Evolutionary conservation across 257 asterid genomes (phyloP).

Genomic region (Solanum neorickii): DNA sequence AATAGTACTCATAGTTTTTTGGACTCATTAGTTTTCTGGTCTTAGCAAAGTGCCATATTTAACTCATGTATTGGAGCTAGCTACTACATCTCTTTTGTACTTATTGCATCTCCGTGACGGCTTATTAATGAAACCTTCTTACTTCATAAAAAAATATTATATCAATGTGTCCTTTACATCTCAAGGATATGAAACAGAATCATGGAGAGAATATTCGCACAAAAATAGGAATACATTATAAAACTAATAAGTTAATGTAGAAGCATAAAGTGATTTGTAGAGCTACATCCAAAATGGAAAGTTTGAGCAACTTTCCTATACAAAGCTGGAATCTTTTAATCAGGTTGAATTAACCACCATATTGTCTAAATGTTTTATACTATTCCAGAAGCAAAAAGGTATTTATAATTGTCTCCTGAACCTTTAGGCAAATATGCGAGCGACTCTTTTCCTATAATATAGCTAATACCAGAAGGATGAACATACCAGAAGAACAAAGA

Average conservation of each 20-base stretch:
- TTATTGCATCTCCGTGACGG: not conserved
- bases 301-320: not conserved
- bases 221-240: not conserved
- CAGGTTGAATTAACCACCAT: not conserved
- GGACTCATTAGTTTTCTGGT: not conserved
- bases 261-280: not conserved
- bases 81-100: not conserved
- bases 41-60: not conserved
- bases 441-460: not conserved
- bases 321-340: not conserved
- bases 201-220: not conserved
- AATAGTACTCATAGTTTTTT: not conserved
- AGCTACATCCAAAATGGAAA: not conserved
- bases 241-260: not conserved
- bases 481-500: constrained; percentile 45
- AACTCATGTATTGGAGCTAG: not conserved
- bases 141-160: not conserved
- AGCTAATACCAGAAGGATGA: not conserved
- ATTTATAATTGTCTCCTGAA: not conserved
- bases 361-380: not conserved
- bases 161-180: not conserved
- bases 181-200: not conserved
- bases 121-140: not conserved
- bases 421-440: not conserved
- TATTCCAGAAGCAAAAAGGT: not conserved